Conservation (phyloP, 805 yeast genomes). For the Ogataea salicorniae region DNA sequence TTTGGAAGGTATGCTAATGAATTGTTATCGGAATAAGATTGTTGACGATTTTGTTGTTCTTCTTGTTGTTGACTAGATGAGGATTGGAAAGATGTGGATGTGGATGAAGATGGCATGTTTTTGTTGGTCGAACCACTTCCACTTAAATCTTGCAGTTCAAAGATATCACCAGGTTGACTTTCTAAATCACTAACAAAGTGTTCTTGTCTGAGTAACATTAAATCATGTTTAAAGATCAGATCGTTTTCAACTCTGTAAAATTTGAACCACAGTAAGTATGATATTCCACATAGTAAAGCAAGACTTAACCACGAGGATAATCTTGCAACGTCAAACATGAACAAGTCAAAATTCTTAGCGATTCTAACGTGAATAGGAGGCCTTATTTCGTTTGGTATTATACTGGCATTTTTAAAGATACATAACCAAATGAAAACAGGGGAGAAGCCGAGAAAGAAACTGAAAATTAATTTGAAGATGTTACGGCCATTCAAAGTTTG, state of each 20-base stretch:
- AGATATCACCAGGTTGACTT: background rate
- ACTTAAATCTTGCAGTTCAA: background rate
- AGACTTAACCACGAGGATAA: constrained; percentile 21
- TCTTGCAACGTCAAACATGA: constrained; percentile 29
- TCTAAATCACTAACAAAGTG: background rate
- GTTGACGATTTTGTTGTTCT: background rate
- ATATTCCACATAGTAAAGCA: constrained; percentile 3
- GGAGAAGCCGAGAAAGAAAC: constrained; percentile 45
- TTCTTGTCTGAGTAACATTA: background rate
- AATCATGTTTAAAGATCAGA: background rate
- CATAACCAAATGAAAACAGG: constrained; percentile 51
- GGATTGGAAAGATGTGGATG: constrained; percentile 4
- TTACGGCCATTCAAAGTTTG: constrained; percentile 16
- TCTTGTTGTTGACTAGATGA: constrained; percentile 1
- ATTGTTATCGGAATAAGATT: background rate
- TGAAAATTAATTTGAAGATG: constrained; percentile 33
- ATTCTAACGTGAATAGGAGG: constrained; percentile 49
- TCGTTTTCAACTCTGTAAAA: constrained; percentile 9
- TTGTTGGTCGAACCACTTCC: background rate
- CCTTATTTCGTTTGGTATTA: constrained; percentile 48
- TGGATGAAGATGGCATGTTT: background rate
- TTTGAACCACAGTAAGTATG: constrained; percentile 18
- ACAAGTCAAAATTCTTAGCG: constrained; percentile 38
- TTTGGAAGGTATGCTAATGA: constrained; percentile 15
- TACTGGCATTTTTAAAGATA: constrained; percentile 55